A percentile compares a stretch with the other conserved stretches of the same genome.
phyloP scores from a whole-genome alignment of 2,329 filamentous ascomycete species.

The Aspergillus uvarum region DNA sequence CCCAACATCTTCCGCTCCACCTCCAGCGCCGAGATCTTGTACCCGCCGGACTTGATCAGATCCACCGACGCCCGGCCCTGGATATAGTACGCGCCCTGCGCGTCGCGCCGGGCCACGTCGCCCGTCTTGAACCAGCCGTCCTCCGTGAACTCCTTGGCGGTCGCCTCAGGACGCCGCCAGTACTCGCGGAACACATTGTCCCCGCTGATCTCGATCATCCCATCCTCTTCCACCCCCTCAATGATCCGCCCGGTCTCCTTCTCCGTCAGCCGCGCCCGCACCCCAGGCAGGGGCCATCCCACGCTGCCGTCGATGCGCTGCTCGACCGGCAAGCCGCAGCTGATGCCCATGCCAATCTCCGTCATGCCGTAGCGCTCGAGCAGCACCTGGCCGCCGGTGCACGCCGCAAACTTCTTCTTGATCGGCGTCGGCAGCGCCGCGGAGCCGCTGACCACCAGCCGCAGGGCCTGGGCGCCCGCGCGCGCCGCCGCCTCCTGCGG shows the following conservation, averaged over 20 bases:
- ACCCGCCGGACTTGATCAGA: slow-evolving; percentile 57
- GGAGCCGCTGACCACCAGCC: slow-evolving; percentile 44
- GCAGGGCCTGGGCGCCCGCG: slow-evolving; percentile 34
- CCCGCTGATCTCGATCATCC: slow-evolving; percentile 46
- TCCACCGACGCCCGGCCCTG: slow-evolving; percentile 55
- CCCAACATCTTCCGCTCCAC: slow-evolving; percentile 56
- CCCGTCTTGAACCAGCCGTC: slow-evolving; percentile 54
- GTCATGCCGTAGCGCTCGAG: slow-evolving; percentile 53
- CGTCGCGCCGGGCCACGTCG: slow-evolving; percentile 43
- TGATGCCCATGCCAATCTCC: slow-evolving; percentile 52
- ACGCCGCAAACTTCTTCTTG: slow-evolving; percentile 42
- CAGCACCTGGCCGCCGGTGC: slow-evolving; percentile 42
- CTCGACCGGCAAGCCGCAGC: slow-evolving; percentile 43
- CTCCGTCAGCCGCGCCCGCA: slow-evolving; percentile 48
- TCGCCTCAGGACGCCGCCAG: slow-evolving; percentile 47
- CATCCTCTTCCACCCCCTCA: slow-evolving; percentile 36
- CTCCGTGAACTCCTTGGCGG: slow-evolving; percentile 46
- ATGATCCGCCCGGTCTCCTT: slow-evolving; percentile 38
- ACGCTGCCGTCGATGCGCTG: slow-evolving; percentile 50
- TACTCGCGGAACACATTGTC: slow-evolving; percentile 46
- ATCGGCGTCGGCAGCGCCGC: slow-evolving; percentile 45
- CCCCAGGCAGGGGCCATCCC: slow-evolving; percentile 49
- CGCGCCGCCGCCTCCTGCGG: slow-evolving; percentile 34
- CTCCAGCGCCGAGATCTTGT: slow-evolving; percentile 57
- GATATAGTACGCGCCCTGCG: slow-evolving; percentile 51